Conservation (phyloP, 148 eudicot species). For the Fagopyrum tataricum region DNA sequence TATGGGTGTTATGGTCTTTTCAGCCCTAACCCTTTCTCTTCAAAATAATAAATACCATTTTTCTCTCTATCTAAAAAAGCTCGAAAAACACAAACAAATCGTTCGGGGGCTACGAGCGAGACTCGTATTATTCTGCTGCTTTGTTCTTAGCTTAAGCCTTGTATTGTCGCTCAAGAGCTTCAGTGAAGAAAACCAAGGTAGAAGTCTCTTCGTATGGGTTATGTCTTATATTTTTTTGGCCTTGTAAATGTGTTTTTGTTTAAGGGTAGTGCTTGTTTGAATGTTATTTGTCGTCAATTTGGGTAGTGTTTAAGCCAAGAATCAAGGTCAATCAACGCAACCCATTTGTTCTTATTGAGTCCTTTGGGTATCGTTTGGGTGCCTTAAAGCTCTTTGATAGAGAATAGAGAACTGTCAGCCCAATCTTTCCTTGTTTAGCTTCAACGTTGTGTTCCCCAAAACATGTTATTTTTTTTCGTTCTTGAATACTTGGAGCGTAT, state of each 20-base stretch:
- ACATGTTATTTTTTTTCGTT: neutral
- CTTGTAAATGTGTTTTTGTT: neutral
- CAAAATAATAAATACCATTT: neutral
- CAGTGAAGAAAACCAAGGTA: neutral
- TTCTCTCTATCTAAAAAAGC: slow-evolving; percentile 11
- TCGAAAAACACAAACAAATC: slow-evolving; percentile 12
- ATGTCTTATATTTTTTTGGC: neutral
- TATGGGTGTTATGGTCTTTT: neutral
- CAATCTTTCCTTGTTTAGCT: slow-evolving; percentile 8
- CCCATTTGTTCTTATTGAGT: slow-evolving; percentile 9
- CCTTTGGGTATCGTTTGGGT: slow-evolving; percentile 6
- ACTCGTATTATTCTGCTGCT: slow-evolving; percentile 10
- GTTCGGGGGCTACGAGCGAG: neutral
- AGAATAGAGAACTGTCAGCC: slow-evolving; percentile 4
- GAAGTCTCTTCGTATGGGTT: neutral
- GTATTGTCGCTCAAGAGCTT: neutral
- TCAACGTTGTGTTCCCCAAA: slow-evolving; percentile 5
- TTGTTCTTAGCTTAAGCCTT: slow-evolving; percentile 1
- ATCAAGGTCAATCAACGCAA: slow-evolving; percentile 12
- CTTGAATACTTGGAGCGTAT: neutral
- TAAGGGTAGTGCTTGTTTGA: slow-evolving; percentile 2
- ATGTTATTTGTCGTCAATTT: slow-evolving; percentile 10
- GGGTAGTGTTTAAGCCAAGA: slow-evolving; percentile 2
- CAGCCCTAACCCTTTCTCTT: neutral
- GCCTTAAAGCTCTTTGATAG: neutral